Percentiles rank a stretch among this genome's conserved stretches.
phyloP scores from a whole-genome alignment of 306 rosid species.

The Prunus dulcis region DNA sequence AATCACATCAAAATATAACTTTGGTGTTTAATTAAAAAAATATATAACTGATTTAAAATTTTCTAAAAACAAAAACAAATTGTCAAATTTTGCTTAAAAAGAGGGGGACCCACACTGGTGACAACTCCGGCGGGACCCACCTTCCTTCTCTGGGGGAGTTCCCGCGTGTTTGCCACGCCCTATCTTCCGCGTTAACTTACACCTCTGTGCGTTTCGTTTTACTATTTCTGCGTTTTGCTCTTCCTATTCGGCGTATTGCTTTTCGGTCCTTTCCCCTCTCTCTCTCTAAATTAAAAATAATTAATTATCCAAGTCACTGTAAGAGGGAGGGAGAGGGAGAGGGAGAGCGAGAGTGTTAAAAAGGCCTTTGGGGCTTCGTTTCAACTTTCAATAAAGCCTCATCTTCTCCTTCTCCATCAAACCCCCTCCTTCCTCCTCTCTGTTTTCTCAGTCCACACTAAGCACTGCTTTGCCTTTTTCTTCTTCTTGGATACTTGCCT shows the following conservation, averaged over 20 bases:
- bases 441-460: background rate
- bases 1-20: too few relatives aligned
- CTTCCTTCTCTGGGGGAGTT: background rate
- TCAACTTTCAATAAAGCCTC: background rate
- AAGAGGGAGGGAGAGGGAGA: background rate
- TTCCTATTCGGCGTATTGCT: background rate
- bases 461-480: background rate
- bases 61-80: too few relatives aligned
- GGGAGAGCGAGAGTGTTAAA: background rate
- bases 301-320: background rate
- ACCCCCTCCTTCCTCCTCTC: background rate
- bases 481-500: background rate
- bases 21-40: too few relatives aligned
- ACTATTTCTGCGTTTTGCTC: background rate
- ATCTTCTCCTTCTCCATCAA: background rate
- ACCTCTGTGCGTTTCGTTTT: background rate
- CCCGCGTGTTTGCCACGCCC: slow-evolving; percentile 12
- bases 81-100: too few relatives aligned
- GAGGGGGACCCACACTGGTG: background rate
- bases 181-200: background rate
- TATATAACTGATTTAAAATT: too few relatives aligned
- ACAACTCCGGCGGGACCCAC: slow-evolving; percentile 5
- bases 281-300: background rate
- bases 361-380: background rate
- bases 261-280: background rate